phyloP scores from a whole-genome alignment of 2,329 filamentous ascomycete species.

The Fonsecaea multimorphosa region DNA sequence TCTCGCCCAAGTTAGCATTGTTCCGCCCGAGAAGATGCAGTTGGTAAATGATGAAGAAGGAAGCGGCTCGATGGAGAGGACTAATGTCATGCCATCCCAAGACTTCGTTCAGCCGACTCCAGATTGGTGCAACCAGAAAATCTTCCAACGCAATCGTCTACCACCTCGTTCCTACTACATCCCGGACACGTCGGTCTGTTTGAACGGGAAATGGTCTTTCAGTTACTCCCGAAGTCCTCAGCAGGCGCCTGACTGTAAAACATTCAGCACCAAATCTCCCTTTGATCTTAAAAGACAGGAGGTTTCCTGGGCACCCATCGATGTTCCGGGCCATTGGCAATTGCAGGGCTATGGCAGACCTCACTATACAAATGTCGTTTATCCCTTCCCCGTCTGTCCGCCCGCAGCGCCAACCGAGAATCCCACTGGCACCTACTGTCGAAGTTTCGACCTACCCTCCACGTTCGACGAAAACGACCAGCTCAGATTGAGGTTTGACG shows the following conservation, averaged over 20 bases:
- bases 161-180: conserved; percentile 61
- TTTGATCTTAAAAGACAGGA: conserved; percentile 42
- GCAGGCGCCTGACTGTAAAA: conserved; percentile 15
- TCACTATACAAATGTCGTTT: conserved; percentile 72
- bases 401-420: conserved; percentile 68
- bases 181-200: conserved; percentile 50
- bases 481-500: conserved; percentile 70
- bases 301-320: conserved; percentile 59
- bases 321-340: conserved; percentile 73
- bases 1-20: not conserved
- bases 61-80: conserved; percentile 9
- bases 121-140: conserved; percentile 48
- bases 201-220: conserved; percentile 66
- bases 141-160: conserved; percentile 62
- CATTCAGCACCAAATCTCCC: conserved; percentile 8
- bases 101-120: not conserved
- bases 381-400: conserved; percentile 69
- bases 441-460: conserved; percentile 57
- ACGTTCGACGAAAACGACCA: conserved; percentile 51
- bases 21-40: conserved; percentile 12
- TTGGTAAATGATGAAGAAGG: conserved; percentile 15
- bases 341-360: conserved; percentile 70
- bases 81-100: not conserved
- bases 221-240: conserved; percentile 32
- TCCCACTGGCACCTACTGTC: conserved; percentile 68